These are phyloP conservation scores for Breviolum minutum DNA, from an alignment of 73 alveolate species.

Conservation along the genomic window DNA sequence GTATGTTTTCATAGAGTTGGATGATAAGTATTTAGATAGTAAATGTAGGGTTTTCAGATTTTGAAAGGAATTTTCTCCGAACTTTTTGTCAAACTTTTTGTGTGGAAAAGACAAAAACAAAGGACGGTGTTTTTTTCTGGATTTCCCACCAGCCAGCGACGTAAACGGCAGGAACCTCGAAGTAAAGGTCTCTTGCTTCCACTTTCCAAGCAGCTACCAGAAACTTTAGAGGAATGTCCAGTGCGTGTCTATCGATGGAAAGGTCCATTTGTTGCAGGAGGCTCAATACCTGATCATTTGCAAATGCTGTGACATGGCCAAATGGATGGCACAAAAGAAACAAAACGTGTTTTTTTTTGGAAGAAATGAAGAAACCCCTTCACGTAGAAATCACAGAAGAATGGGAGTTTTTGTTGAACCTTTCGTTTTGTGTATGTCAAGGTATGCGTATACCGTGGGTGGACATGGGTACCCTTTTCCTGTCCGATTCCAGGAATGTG, in stretches of 20 bases:
- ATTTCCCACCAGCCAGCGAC: too few relatives aligned
- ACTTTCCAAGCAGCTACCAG: background rate
- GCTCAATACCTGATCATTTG: slow-evolving; percentile 67
- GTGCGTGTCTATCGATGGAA: slow-evolving; percentile 82
- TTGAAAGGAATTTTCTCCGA: too few relatives aligned
- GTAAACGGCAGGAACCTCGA: slow-evolving; percentile 1
- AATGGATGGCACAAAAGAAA: background rate
- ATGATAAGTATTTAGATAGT: too few relatives aligned
- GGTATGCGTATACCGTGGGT: background rate
- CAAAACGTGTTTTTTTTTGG: background rate
- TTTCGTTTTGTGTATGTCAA: too few relatives aligned
- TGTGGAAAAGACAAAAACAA: too few relatives aligned
- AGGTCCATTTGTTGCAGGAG: slow-evolving; percentile 70
- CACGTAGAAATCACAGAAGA: background rate
- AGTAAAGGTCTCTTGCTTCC: slow-evolving; percentile 40
- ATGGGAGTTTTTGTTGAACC: too few relatives aligned
- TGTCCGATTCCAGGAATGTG: background rate
- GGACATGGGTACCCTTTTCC: too few relatives aligned
- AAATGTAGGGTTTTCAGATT: too few relatives aligned
- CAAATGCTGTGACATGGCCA: slow-evolving; percentile 11
- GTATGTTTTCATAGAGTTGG: too few relatives aligned
- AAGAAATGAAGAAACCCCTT: background rate
- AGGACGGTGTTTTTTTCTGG: too few relatives aligned
- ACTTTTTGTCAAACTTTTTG: too few relatives aligned
- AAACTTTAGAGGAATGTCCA: background rate